Conservation (phyloP, 2,329 filamentous ascomycete genomes). For the Trichophyton rubrum region DNA sequence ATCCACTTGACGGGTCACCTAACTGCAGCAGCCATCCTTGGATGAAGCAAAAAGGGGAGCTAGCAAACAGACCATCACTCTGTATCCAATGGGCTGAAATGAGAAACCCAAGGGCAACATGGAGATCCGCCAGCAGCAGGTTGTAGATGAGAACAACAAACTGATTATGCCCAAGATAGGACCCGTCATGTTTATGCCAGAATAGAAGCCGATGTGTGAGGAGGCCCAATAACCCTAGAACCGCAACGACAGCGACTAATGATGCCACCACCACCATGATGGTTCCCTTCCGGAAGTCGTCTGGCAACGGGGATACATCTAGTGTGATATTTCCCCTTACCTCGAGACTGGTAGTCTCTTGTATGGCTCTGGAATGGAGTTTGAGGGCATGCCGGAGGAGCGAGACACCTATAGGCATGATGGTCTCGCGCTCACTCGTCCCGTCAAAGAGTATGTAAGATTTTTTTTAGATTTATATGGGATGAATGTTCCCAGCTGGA, state of each 20-base stretch:
- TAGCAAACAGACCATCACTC: conserved; percentile 33
- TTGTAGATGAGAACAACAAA: conserved; percentile 45
- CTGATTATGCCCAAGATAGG: conserved; percentile 43
- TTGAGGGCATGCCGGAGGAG: not conserved
- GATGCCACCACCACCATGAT: conserved; percentile 38
- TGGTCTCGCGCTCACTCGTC: not conserved
- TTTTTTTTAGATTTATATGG: too few relatives aligned
- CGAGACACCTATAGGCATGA: not conserved
- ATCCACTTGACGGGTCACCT: conserved; percentile 41
- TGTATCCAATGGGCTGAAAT: conserved; percentile 39
- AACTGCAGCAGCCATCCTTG: conserved; percentile 43
- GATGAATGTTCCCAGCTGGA: too few relatives aligned
- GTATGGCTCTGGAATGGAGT: not conserved
- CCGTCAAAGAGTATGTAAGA: not conserved
- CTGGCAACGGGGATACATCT: conserved; percentile 25
- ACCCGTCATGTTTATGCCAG: conserved; percentile 37
- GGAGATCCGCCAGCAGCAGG: conserved; percentile 41
- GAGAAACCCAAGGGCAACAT: conserved; percentile 39
- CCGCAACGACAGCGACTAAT: conserved; percentile 36
- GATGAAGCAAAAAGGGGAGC: conserved; percentile 36
- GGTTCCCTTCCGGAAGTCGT: conserved; percentile 29
- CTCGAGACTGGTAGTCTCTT: not conserved
- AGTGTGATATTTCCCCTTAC: conserved; percentile 7
- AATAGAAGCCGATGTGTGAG: conserved; percentile 41
- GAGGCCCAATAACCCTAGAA: conserved; percentile 33